Evolutionary conservation across 1,284 basidiomycete genomes (phyloP), one percentile per base, ranked within the genome.

Genomic region (Rhodotorula sp.): DNA sequence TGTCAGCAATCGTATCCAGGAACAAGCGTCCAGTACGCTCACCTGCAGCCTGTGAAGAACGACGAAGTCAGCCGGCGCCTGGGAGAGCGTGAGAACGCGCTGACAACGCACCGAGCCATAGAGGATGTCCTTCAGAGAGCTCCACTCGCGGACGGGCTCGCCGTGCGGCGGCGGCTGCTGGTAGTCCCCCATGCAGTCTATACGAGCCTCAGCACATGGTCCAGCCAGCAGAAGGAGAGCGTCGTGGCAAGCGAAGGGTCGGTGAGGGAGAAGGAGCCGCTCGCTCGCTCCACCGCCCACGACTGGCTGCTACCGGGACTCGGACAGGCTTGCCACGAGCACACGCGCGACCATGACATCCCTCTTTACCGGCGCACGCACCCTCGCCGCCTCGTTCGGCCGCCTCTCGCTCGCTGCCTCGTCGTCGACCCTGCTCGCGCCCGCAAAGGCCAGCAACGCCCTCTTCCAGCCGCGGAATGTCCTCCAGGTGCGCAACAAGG

Each of bases 31-130:
- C 15, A 20, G 48, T 17, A 27, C 34, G 63, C 56, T 8, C 10
- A 67, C 62, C 53, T 46, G 61, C 68, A 34, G 66, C 72, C 70
- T 69, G 56, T 56, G 34, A 15, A 22, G 58, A 30, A 11, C 22
- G 44, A 44, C 34, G 46, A n/a, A 20, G 48, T 62, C 53, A 53
- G 39, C 58, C 27, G 17, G 4, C 22, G 29, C 32, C 7, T 49
- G 3, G 24, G 44, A 27, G n/a, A 19, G 15, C 47, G 29, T 34
- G 29, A 15, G 17, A n/a, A 5, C 29, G 30, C 30, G n/a, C 36
- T 32, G 49, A 22, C 27, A 51, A 79, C 82, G 67, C 61, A 83
- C 82, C 47, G 79, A 81, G 19, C 83, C 83, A 76, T 84, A 84
- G 11, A 80, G 78, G 44, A 84, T 78, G 73, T 84, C 83, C 74